A percentile compares a stretch with the other conserved stretches of the same genome.
Conservation (phyloP, 495 filamentous ascomycete genomes). For the Trichocladium antarcticum region DNA sequence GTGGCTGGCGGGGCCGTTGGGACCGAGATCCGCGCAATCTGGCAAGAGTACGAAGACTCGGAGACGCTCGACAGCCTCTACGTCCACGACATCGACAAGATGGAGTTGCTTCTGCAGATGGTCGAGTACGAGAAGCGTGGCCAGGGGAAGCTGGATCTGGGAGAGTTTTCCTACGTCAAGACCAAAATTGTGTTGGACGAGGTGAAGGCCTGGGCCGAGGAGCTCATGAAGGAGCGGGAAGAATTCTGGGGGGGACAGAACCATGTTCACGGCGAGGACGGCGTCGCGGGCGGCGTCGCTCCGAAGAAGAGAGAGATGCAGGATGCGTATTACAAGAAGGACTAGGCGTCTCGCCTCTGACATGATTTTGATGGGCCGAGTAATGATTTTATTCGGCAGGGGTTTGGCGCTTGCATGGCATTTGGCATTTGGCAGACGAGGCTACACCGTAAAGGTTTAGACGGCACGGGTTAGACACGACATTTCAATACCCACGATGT, state of each 20-base stretch:
- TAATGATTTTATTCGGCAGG: background rate
- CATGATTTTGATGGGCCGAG: background rate
- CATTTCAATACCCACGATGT: background rate
- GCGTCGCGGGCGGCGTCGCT: slow-evolving; percentile 30
- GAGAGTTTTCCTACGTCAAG: slow-evolving; percentile 73
- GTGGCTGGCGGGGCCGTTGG: slow-evolving; percentile 59
- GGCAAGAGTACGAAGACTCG: slow-evolving; percentile 88
- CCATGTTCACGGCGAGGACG: slow-evolving; percentile 34
- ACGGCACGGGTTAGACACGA: background rate
- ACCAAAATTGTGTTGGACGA: slow-evolving; percentile 61
- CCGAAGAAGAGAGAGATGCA: slow-evolving; percentile 27
- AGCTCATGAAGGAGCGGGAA: slow-evolving; percentile 64
- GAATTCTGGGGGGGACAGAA: slow-evolving; percentile 51
- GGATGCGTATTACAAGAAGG: slow-evolving; percentile 34
- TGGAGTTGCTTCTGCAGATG: slow-evolving; percentile 90
- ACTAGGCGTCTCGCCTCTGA: background rate
- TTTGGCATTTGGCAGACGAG: background rate
- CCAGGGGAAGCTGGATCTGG: slow-evolving; percentile 55
- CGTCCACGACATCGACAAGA: slow-evolving; percentile 95
- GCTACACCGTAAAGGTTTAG: slow-evolving; percentile 3
- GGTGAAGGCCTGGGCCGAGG: slow-evolving; percentile 65
- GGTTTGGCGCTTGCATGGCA: slow-evolving; percentile 5
- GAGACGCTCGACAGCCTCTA: slow-evolving; percentile 73
- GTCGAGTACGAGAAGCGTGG: slow-evolving; percentile 81
- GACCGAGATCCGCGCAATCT: slow-evolving; percentile 59